Conservation (phyloP, 2,329 filamentous ascomycete genomes). For the Ceratocystis huliohia region DNA sequence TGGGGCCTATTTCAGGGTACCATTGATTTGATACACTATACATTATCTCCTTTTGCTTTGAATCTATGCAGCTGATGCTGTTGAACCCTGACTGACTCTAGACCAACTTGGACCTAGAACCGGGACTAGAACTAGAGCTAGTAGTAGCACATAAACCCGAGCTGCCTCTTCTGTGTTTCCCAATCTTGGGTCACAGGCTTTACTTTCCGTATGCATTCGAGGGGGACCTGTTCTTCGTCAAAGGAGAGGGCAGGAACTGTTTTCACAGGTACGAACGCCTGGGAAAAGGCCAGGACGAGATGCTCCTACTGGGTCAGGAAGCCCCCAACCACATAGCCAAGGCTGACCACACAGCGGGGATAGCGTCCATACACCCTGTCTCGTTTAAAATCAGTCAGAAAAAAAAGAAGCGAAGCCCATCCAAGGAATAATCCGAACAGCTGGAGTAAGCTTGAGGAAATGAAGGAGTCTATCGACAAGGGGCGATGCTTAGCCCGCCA, state of each 20-base stretch:
- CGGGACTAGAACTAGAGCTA: too few relatives aligned
- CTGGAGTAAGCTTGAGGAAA: not conserved
- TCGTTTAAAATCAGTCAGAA: not conserved
- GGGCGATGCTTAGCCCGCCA: not conserved
- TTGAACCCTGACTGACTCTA: not conserved
- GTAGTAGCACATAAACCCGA: too few relatives aligned
- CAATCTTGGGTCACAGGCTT: too few relatives aligned
- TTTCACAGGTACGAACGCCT: not conserved
- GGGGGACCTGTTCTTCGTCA: not conserved
- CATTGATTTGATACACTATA: too few relatives aligned
- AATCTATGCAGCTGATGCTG: not conserved
- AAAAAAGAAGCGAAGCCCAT: not conserved
- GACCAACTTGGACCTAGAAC: not conserved
- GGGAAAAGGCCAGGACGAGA: not conserved
- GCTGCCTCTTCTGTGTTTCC: too few relatives aligned
- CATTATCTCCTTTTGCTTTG: not conserved
- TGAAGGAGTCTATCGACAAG: not conserved
- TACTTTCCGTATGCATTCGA: too few relatives aligned
- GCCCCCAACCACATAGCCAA: not conserved
- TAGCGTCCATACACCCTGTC: not conserved
- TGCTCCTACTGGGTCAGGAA: not conserved
- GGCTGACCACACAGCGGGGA: not conserved
- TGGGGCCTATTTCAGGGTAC: not conserved
- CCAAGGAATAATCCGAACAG: not conserved
- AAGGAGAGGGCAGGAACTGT: not conserved